phyloP scores from a whole-genome alignment of 441 rosid genomes.

The Biscutella laevigata region DNA sequence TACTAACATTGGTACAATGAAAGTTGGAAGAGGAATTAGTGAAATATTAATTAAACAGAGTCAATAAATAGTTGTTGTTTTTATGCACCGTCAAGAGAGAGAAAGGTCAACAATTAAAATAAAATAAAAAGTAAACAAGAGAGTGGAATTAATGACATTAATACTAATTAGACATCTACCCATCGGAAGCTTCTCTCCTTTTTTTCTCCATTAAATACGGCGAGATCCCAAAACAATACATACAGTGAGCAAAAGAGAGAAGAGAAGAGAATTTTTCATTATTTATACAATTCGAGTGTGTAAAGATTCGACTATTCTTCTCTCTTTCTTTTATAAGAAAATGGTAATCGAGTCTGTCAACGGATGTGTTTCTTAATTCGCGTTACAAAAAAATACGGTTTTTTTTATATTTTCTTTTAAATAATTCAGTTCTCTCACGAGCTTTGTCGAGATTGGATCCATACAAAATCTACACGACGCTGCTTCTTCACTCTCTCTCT shows the following conservation, averaged over 20 bases:
- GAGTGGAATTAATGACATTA: conserved; percentile 1
- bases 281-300: conserved; percentile 12
- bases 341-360: conserved; percentile 1
- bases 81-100: conserved; percentile 26
- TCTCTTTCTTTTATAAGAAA: not conserved
- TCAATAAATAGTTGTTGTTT: conserved; percentile 16
- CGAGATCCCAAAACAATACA: not conserved
- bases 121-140: not conserved
- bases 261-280: not conserved
- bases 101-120: not conserved
- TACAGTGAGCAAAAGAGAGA: not conserved
- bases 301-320: conserved; percentile 11
- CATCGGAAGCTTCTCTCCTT: conserved; percentile 27
- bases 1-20: too few relatives aligned
- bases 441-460: conserved; percentile 48
- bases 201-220: conserved; percentile 16
- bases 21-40: not conserved
- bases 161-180: conserved; percentile 20
- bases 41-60: not conserved
- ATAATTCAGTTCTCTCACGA: conserved; percentile 32
- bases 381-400: not conserved
- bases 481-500: conserved; percentile 24
- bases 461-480: conserved; percentile 21
- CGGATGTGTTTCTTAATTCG: conserved; percentile 15
- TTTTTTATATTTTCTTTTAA: not conserved